A percentile compares a stretch with the other conserved stretches of the same genome.
Conservation (phyloP, 176 grass and related monocot species). For the Hyparrhenia diplandra region DNA sequence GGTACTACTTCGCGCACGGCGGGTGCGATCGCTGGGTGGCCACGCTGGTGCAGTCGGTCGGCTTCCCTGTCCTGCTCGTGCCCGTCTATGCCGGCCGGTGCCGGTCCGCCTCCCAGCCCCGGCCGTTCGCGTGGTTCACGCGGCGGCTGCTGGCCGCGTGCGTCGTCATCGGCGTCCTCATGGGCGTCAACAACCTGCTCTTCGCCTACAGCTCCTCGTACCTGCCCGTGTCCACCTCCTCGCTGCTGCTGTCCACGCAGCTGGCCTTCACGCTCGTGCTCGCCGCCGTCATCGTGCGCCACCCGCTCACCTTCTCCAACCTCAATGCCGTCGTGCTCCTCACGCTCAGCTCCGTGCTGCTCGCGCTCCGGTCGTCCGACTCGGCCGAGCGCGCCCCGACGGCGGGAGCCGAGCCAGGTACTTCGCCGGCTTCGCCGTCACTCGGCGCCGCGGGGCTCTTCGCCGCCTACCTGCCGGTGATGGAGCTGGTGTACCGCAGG, state of each 20-base stretch:
- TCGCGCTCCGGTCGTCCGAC: slow-evolving; percentile 54
- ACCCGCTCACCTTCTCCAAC: slow-evolving; percentile 77
- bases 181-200: slow-evolving; percentile 92
- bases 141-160: slow-evolving; percentile 41
- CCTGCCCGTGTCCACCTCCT: slow-evolving; percentile 92
- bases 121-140: slow-evolving; percentile 52
- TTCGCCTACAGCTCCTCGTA: slow-evolving; percentile 73
- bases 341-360: slow-evolving; percentile 70
- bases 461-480: slow-evolving; percentile 78
- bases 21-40: slow-evolving; percentile 75
- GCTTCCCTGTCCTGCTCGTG: slow-evolving; percentile 77
- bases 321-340: slow-evolving; percentile 88
- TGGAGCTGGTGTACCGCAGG: slow-evolving; percentile 73
- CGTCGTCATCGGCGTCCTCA: slow-evolving; percentile 68
- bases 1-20: slow-evolving; percentile 87
- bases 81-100: slow-evolving; percentile 49
- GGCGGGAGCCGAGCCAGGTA: slow-evolving; percentile 47
- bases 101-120: slow-evolving; percentile 20
- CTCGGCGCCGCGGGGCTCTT: slow-evolving; percentile 84
- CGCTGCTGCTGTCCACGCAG: slow-evolving; percentile 85
- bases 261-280: slow-evolving; percentile 85
- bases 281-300: slow-evolving; percentile 69
- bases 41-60: slow-evolving; percentile 83
- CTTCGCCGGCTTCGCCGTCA: slow-evolving; percentile 61
- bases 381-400: slow-evolving; percentile 38